These are phyloP conservation scores for Mariannaea sp. DNA, from an alignment of 2,329 filamentous ascomycete genomes.

Conservation along the genomic window DNA sequence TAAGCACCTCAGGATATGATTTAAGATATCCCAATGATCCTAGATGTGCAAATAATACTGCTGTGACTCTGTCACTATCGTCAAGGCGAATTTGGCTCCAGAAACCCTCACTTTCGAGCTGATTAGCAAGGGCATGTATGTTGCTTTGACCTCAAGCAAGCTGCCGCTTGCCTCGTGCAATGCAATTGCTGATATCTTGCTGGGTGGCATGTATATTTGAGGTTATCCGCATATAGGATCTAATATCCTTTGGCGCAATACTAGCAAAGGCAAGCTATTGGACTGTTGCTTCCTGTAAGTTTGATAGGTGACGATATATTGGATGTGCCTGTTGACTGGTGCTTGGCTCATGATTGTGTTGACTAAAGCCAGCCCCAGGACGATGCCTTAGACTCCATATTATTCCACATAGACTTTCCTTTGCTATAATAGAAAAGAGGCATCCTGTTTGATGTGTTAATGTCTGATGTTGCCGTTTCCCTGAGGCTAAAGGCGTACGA, in stretches of 20 bases:
- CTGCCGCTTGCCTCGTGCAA: slow-evolving; percentile 20
- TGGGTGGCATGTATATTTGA: slow-evolving; percentile 21
- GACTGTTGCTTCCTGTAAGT: background rate
- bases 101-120: slow-evolving; percentile 17
- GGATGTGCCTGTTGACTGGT: background rate
- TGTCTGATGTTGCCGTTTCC: background rate
- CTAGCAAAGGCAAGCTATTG: background rate
- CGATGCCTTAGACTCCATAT: background rate
- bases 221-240: slow-evolving; percentile 18
- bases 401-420: too few species aligned
- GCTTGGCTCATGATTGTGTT: slow-evolving; percentile 6
- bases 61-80: slow-evolving; percentile 21
- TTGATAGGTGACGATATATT: background rate
- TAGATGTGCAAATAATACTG: too few species aligned
- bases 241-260: slow-evolving; percentile 22
- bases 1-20: slow-evolving; percentile 22
- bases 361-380: background rate
- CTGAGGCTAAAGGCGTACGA: background rate
- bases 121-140: slow-evolving; percentile 25
- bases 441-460: background rate
- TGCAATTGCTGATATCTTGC: slow-evolving; percentile 34
- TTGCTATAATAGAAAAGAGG: background rate
- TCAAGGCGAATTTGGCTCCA: slow-evolving; percentile 24
- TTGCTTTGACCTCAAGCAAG: slow-evolving; percentile 17
- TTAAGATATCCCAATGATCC: slow-evolving; percentile 27